Percentiles rank a stretch among this genome's conserved stretches.
Conservation (phyloP, 768 basidiomycete genomes). For the Calvatia gigantea region DNA sequence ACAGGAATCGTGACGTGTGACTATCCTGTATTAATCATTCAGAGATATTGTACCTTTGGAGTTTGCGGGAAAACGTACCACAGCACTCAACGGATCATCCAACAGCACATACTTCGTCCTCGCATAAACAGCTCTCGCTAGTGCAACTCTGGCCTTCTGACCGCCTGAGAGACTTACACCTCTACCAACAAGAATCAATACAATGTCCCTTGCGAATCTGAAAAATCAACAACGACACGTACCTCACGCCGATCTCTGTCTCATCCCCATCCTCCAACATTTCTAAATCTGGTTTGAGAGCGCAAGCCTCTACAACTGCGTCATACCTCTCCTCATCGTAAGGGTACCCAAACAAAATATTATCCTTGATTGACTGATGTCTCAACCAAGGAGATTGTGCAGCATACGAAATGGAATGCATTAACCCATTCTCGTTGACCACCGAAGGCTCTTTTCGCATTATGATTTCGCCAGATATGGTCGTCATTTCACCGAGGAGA, state of each 20-base stretch:
- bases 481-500: conserved; percentile 68
- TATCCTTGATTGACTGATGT: conserved; percentile 73
- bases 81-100: conserved; percentile 80
- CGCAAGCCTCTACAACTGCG: conserved; percentile 80
- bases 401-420: conserved; percentile 66
- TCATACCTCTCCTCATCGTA: conserved; percentile 73
- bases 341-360: conserved; percentile 77
- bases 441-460: conserved; percentile 62
- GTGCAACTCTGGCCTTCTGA: conserved; percentile 81
- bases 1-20: conserved; percentile 31
- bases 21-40: conserved; percentile 22
- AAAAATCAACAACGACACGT: not conserved
- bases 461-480: conserved; percentile 45
- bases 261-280: conserved; percentile 83
- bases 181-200: conserved; percentile 24
- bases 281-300: conserved; percentile 74
- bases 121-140: conserved; percentile 81
- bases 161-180: conserved; percentile 79
- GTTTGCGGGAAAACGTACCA: conserved; percentile 49
- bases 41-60: not conserved
- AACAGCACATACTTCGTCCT: conserved; percentile 66
- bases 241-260: conserved; percentile 80
- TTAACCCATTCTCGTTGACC: conserved; percentile 58
- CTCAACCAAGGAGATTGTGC: conserved; percentile 71
- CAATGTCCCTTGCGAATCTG: not conserved